Base-by-base conservation (phyloP, 2,329 filamentous ascomycete species). In the Emergomyces pasteurianus region DNA sequence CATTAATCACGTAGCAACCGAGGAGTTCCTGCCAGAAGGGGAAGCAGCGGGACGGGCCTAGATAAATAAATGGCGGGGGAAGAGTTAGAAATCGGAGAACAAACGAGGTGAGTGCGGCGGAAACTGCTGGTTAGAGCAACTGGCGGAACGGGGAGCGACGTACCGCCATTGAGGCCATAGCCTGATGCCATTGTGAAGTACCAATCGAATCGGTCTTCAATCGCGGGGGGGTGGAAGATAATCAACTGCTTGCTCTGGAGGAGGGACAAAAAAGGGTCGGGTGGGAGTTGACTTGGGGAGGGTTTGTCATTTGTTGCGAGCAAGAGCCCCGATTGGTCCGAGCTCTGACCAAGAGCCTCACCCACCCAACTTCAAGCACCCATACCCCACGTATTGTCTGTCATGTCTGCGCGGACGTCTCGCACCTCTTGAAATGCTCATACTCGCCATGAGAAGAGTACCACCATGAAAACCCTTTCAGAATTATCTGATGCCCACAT, bases 1-100 rank as follows among this genome's bases (percentile, higher is more conserved):
- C 90, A 80, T 97, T 97, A 73, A 96, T 86, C 63, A 96, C 91
- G 77, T 99, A 99, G 85, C 94, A 99, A 71, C 91, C 91, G 74
- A 99, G 88, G 67, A 97, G 86, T 79, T 99, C 94, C 80, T 99
- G 94, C 94, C 94, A 99, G 85, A 96, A 99, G 73, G 92, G 90
- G 81, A 96, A 97, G 86, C 94, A 99, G 77, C 92, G 89, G 70
- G 81, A 83, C 67, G 83, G 83, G 71, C 85, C 85, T 87, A 70
- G 3, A 21, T 34, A 21, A 9, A 34, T 18, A 43, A 60, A 56
- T 60, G 58, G 57, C 63, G 60, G 42, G 26, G 50, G 63, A 34
- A 72, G 66, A 71, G 69, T 66, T 56, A 61, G 50, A 38, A 55
- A 56, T 52, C 65, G 61, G 60, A 59, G 60, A 60, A 54, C 61